Evolutionary conservation across 768 basidiomycete species (phyloP).

Genomic region (Pisolithus sp.): DNA sequence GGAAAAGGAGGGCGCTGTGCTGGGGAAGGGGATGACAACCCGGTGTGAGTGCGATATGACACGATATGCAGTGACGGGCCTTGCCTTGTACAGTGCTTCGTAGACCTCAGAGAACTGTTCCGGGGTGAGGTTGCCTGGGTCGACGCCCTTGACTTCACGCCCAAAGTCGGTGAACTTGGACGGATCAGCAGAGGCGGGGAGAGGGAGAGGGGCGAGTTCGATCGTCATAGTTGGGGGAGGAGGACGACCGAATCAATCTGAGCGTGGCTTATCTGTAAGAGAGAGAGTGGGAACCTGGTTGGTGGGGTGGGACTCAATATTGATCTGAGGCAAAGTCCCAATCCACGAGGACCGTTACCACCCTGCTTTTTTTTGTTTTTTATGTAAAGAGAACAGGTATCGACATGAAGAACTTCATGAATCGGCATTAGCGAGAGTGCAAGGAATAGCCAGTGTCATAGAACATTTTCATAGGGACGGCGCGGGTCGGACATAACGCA

Average conservation of each 20-base stretch:
- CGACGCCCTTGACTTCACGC: constrained; percentile 64
- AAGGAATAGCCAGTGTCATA: too few relatives aligned
- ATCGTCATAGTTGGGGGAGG: constrained; percentile 53
- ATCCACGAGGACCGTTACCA: not conserved
- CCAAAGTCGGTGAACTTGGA: constrained; percentile 68
- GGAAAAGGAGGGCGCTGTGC: constrained; percentile 73
- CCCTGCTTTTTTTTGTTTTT: too few relatives aligned
- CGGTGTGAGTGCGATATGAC: not conserved
- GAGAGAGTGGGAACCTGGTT: not conserved
- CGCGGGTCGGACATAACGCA: too few relatives aligned
- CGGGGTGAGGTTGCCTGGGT: constrained; percentile 56
- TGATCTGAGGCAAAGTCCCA: too few relatives aligned
- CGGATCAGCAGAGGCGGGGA: constrained; percentile 67
- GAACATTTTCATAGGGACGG: too few relatives aligned
- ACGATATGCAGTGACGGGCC: not conserved
- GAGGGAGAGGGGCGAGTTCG: constrained; percentile 56
- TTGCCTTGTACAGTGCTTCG: constrained; percentile 71
- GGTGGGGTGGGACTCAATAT: not conserved
- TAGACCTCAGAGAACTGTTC: constrained; percentile 62
- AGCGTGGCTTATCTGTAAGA: too few relatives aligned
- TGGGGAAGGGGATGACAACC: constrained; percentile 20
- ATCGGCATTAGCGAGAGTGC: too few relatives aligned
- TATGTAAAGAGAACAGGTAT: too few relatives aligned
- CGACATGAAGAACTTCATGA: too few relatives aligned
- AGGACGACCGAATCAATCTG: not conserved